A percentile compares a stretch with the other conserved stretches of the same genome.
phyloP scores from a whole-genome alignment of 768 basidiomycete species.

The Phaffia australis region DNA sequence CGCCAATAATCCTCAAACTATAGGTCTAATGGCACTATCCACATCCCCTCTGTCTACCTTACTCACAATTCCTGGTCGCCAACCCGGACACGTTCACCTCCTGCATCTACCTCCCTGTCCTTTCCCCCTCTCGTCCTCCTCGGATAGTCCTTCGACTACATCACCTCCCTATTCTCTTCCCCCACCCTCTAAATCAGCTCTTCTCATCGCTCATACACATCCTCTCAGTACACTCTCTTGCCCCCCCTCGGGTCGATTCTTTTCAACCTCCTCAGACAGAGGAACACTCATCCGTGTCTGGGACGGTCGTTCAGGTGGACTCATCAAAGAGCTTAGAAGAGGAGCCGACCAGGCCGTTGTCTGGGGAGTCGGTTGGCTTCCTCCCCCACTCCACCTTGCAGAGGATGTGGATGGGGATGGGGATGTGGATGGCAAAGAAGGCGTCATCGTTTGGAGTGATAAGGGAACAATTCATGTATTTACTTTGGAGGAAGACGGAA shows the following conservation, averaged over 20 bases:
- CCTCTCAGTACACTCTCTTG: conserved; percentile 66
- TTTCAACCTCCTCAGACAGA: conserved; percentile 71
- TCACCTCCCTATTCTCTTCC: conserved; percentile 40
- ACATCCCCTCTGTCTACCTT: conserved; percentile 32
- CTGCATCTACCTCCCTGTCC: conserved; percentile 34
- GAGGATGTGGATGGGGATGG: conserved; percentile 14
- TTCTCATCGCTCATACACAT: conserved; percentile 72
- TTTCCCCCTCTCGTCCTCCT: conserved; percentile 14
- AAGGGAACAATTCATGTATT: conserved; percentile 80
- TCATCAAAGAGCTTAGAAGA: conserved; percentile 66
- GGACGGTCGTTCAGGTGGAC: conserved; percentile 62
- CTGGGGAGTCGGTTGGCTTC: conserved; percentile 63
- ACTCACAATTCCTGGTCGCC: conserved; percentile 38
- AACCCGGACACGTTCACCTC: conserved; percentile 38
- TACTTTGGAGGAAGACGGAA: conserved; percentile 40
- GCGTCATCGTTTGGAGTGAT: conserved; percentile 87
- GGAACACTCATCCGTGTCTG: conserved; percentile 82
- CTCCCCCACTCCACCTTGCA: neutral
- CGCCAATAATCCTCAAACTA: too few species aligned
- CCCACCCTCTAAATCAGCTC: conserved; percentile 58
- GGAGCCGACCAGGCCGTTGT: conserved; percentile 85
- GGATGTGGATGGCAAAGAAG: conserved; percentile 49
- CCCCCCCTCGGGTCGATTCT: conserved; percentile 62
- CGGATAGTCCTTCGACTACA: conserved; percentile 31
- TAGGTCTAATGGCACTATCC: conserved; percentile 36